Evolutionary conservation across 768 basidiomycete genomes (phyloP).

Genomic region (Solioccasus polychromus): DNA sequence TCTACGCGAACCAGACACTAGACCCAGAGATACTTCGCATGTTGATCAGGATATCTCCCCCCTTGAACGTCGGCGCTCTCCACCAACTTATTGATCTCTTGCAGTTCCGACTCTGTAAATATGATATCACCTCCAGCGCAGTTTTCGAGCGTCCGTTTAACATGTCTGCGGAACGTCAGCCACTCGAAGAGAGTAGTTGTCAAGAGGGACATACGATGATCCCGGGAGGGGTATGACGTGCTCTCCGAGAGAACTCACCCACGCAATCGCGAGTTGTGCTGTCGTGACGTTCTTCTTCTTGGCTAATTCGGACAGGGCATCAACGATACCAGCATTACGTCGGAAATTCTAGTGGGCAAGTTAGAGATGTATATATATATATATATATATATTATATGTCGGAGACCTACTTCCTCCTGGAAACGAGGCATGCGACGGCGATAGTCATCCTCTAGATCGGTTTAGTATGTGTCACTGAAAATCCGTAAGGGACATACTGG

Average conservation of each 20-base stretch:
- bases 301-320: slow-evolving; percentile 41
- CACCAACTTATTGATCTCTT: slow-evolving; percentile 38
- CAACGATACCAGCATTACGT: slow-evolving; percentile 43
- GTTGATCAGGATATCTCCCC: slow-evolving; percentile 32
- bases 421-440: slow-evolving; percentile 39
- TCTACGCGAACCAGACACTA: slow-evolving; percentile 12
- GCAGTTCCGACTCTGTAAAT: slow-evolving; percentile 39
- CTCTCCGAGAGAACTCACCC: slow-evolving; percentile 38
- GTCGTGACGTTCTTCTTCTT: slow-evolving; percentile 41
- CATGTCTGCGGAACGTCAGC: slow-evolving; percentile 19
- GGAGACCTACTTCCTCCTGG: slow-evolving; percentile 38
- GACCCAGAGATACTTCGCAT: slow-evolving; percentile 31
- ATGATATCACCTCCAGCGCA: slow-evolving; percentile 40
- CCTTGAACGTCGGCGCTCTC: slow-evolving; percentile 37
- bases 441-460: slow-evolving; percentile 36
- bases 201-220: slow-evolving; percentile 33
- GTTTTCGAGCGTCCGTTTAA: slow-evolving; percentile 44
- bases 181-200: background rate
- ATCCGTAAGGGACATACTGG: slow-evolving; percentile 13
- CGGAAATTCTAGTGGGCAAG: slow-evolving; percentile 33
- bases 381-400: slow-evolving; percentile 2
- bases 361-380: background rate
- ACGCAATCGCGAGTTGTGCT: slow-evolving; percentile 43
- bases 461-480: background rate
- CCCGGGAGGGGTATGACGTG: slow-evolving; percentile 52